phyloP scores from a whole-genome alignment of 2,329 filamentous ascomycete genomes.

The Beauveria varroae region DNA sequence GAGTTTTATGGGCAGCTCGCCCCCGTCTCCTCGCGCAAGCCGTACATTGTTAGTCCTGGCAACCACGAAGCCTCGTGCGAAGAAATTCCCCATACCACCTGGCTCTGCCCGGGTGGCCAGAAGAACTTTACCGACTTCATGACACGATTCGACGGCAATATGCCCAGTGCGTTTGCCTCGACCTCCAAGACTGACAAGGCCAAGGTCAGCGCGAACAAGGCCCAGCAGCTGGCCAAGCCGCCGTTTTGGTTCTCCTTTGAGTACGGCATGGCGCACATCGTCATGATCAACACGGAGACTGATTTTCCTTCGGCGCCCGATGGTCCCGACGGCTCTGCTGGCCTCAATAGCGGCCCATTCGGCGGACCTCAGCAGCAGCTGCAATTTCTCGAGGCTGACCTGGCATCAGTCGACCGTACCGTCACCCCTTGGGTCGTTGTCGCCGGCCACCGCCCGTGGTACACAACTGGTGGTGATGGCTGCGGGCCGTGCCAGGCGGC shows the following conservation, averaged over 20 bases:
- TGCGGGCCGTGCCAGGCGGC: conserved; percentile 42
- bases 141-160: conserved; percentile 37
- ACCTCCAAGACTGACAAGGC: conserved; percentile 36
- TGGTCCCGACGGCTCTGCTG: conserved; percentile 16
- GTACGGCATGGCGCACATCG: conserved; percentile 23
- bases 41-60: conserved; percentile 38
- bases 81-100: conserved; percentile 24
- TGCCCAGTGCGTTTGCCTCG: conserved; percentile 44
- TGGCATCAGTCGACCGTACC: conserved; percentile 46
- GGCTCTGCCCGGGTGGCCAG: conserved; percentile 43
- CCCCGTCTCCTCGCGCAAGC: conserved; percentile 43
- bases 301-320: conserved; percentile 24
- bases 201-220: conserved; percentile 36
- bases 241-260: conserved; percentile 22
- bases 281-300: conserved; percentile 28
- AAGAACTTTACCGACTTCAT: conserved; percentile 55
- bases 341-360: conserved; percentile 41
- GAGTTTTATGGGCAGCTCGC: conserved; percentile 38
- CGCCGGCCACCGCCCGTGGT: conserved; percentile 39
- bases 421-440: conserved; percentile 40
- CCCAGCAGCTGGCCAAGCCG: conserved; percentile 27
- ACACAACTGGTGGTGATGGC: conserved; percentile 31
- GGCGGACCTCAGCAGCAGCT: conserved; percentile 41
- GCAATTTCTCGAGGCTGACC: conserved; percentile 46
- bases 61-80: conserved; percentile 52